Conservation (phyloP, 2,329 filamentous ascomycete species). For the Byssoonygena ceratinophila region DNA sequence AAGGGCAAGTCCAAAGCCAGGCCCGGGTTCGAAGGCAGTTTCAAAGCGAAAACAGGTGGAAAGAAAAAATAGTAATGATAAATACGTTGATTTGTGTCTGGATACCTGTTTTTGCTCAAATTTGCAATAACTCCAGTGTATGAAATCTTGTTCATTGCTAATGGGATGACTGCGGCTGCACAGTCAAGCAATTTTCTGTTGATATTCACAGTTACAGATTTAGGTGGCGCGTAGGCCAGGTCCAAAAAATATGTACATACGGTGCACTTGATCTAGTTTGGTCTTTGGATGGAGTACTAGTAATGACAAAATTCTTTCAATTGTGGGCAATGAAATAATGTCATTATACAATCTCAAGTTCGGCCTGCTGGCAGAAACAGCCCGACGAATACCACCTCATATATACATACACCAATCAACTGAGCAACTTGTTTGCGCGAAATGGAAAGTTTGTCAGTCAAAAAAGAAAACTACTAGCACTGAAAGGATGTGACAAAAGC, state of each 20-base stretch:
- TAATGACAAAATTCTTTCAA: not conserved
- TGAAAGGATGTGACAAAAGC: not conserved
- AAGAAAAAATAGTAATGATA: constrained; percentile 31
- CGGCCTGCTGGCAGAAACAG: not conserved
- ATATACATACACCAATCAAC: constrained; percentile 8
- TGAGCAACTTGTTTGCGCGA: not conserved
- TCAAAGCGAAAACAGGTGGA: constrained; percentile 44
- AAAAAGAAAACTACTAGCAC: not conserved
- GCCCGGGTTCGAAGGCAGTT: constrained; percentile 63
- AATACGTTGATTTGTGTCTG: constrained; percentile 20
- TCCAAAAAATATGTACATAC: constrained; percentile 4
- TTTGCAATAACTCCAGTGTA: not conserved
- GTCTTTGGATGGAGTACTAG: not conserved
- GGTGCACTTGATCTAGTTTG: not conserved
- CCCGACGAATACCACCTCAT: constrained; percentile 1
- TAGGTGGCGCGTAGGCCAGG: not conserved
- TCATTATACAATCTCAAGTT: not conserved
- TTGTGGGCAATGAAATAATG: not conserved
- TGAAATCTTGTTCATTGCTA: not conserved
- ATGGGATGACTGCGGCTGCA: not conserved
- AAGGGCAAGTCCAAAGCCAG: constrained; percentile 44
- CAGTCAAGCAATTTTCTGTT: too few relatives aligned
- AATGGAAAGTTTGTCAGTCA: not conserved
- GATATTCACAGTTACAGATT: too few relatives aligned
- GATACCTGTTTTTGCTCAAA: not conserved